phyloP scores from a whole-genome alignment of 2,329 filamentous ascomycete species.

The Macroventuria anomochaeta region DNA sequence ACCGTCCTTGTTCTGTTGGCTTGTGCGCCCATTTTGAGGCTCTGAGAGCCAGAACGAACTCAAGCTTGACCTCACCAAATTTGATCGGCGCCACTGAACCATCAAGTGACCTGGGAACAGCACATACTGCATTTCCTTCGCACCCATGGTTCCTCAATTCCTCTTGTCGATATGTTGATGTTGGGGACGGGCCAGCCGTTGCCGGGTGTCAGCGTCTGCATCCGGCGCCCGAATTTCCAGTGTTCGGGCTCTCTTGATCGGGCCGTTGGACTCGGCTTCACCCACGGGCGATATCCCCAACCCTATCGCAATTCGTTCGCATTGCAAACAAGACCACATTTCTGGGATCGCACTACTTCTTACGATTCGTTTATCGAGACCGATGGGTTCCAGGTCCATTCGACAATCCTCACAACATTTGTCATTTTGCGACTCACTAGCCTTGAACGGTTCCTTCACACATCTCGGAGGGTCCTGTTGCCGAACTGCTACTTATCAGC shows the following conservation, averaged over 20 bases:
- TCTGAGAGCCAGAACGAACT: not conserved
- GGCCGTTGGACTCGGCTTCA: constrained; percentile 12
- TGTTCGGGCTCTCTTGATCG: constrained; percentile 1
- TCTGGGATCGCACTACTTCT: not conserved
- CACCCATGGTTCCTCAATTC: not conserved
- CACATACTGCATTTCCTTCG: not conserved
- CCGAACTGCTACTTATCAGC: constrained; percentile 1
- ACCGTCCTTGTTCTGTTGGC: not conserved
- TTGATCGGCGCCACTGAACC: not conserved
- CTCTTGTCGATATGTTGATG: not conserved
- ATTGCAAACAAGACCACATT: not conserved
- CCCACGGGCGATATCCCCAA: not conserved
- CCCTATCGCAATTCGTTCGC: not conserved
- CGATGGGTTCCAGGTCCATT: not conserved
- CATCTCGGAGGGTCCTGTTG: not conserved
- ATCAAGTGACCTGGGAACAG: not conserved
- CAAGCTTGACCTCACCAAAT: not conserved
- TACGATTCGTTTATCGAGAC: too few species aligned
- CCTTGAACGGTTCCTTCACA: not conserved
- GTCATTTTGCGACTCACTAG: not conserved
- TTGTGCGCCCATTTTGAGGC: not conserved
- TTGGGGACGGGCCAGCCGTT: not conserved
- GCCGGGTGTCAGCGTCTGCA: not conserved
- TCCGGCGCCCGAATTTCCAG: not conserved
- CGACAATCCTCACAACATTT: not conserved